Conservation (phyloP, 768 basidiomycete genomes). For the Russula vinacea region DNA sequence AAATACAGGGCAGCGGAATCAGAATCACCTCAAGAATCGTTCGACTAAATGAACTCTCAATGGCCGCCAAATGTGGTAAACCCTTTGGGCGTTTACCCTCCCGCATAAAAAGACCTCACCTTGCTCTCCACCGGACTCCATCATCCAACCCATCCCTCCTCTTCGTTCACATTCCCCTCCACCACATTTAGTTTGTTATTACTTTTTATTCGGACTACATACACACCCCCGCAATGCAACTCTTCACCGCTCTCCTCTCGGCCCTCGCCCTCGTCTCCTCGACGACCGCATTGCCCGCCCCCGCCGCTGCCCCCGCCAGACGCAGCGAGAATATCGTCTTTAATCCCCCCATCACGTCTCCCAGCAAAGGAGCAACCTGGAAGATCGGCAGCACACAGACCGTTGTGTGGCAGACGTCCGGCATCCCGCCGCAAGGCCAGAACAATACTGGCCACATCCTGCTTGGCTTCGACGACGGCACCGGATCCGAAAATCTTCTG, state of each 20-base stretch:
- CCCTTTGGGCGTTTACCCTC: not conserved
- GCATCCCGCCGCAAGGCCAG: not conserved
- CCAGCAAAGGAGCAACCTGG: not conserved
- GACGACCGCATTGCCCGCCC: conserved; percentile 7
- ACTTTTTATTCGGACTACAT: not conserved
- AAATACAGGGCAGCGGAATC: not conserved
- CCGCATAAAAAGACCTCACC: conserved; percentile 1
- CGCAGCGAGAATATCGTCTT: conserved; percentile 15
- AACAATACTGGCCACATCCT: conserved; percentile 8
- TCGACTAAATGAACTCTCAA: not conserved
- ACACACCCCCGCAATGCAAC: conserved; percentile 10
- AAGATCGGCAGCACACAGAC: not conserved
- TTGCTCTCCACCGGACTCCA: not conserved
- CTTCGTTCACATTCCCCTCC: not conserved
- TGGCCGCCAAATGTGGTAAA: not conserved
- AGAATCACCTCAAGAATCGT: not conserved
- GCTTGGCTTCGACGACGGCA: conserved; percentile 7
- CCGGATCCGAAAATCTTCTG: conserved; percentile 11
- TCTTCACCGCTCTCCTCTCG: conserved; percentile 18
- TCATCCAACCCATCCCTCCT: not conserved
- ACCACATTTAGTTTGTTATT: not conserved
- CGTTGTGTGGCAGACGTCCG: conserved; percentile 16
- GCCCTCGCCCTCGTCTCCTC: conserved; percentile 15
- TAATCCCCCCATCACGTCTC: too few relatives aligned
- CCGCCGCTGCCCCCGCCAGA: too few relatives aligned